Base-by-base conservation (phyloP, 2,329 filamentous ascomycete species). In the Leptographium procerum region DNA sequence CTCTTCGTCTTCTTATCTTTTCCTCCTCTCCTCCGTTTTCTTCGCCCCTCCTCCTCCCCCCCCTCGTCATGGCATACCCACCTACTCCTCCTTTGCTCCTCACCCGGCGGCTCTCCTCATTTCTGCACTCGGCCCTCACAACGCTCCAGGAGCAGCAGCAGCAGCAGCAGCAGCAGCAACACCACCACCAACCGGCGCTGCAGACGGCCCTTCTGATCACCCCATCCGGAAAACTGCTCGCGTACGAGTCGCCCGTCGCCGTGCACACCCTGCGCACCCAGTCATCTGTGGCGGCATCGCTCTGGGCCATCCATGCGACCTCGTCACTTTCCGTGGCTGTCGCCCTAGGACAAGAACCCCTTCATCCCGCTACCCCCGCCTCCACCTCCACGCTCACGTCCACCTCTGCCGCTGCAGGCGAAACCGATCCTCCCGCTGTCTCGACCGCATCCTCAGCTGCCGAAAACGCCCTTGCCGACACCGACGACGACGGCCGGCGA, bases 51-150 rank as follows among this genome's bases (percentile, higher is more conserved):
- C 19, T 34, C 45, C 40, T 40, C 54, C 26, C 48, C 50, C 43
- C 66, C 68, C 63, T 65, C 65, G 31, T 62, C 43, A 64, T 64
- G 63, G 43, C 63, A 9, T 63, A 63, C n/a, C 73, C 76, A 26
- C 73, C 76, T 28, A 76, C 78, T 43, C 79, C 80, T 43, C 80
- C 81, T 29, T 75, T 84, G 59, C 76, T 90, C 71, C 76, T 89
- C 61, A 84, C 80, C 40, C 85, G 85, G 69, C 81, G 81, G 61
- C 77, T 86, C 63, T 83, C 82, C 31, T 72, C 77, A 60, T 85
- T 86, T 69, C 79, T 86, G 52, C 75, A 77, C 66, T 71, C 77
- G 61, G 81, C 83, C 68, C 79, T 83, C 40, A 34, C 52, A 1
- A 43, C 62, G 8, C 60, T 62, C 28, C 62, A 59, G 31, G 56